Percentiles rank a stretch among this genome's conserved stretches.
phyloP scores from a whole-genome alignment of 805 yeast species.

The Candida caryicola region DNA sequence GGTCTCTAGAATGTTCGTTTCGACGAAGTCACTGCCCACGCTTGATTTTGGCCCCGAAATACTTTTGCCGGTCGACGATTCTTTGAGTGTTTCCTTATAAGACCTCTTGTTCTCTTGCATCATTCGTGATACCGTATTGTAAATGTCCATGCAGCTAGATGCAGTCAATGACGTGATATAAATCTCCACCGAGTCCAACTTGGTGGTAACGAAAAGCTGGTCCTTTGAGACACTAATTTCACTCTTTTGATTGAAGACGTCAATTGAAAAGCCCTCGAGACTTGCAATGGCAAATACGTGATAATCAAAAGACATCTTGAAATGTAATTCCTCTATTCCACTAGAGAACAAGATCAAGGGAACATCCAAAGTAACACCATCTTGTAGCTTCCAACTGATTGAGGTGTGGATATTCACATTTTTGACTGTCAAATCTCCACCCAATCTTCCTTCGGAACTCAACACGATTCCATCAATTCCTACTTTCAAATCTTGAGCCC shows the following conservation, averaged over 20 bases:
- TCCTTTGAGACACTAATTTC: conserved; percentile 51
- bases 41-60: conserved; percentile 2
- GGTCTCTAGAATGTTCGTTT: conserved; percentile 25
- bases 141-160: conserved; percentile 75
- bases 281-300: conserved; percentile 75
- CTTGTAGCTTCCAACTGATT: conserved; percentile 61
- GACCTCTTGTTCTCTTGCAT: conserved; percentile 69
- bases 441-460: conserved; percentile 71
- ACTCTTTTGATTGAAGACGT: conserved; percentile 68
- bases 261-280: conserved; percentile 46
- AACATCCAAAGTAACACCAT: conserved; percentile 43
- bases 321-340: conserved; percentile 52
- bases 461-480: conserved; percentile 55
- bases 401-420: conserved; percentile 58
- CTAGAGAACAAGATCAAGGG: conserved; percentile 68
- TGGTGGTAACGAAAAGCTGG: conserved; percentile 51
- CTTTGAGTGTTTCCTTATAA: conserved; percentile 71
- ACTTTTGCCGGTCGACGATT: conserved; percentile 37
- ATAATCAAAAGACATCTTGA: conserved; percentile 74
- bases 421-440: conserved; percentile 58
- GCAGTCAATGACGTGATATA: conserved; percentile 84
- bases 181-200: conserved; percentile 52
- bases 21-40: conserved; percentile 6
- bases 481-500: conserved; percentile 68
- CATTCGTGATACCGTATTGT: conserved; percentile 66